These are phyloP conservation scores for Aspergillus unguis DNA, from an alignment of 2,329 filamentous ascomycete species.

Conservation along the genomic window DNA sequence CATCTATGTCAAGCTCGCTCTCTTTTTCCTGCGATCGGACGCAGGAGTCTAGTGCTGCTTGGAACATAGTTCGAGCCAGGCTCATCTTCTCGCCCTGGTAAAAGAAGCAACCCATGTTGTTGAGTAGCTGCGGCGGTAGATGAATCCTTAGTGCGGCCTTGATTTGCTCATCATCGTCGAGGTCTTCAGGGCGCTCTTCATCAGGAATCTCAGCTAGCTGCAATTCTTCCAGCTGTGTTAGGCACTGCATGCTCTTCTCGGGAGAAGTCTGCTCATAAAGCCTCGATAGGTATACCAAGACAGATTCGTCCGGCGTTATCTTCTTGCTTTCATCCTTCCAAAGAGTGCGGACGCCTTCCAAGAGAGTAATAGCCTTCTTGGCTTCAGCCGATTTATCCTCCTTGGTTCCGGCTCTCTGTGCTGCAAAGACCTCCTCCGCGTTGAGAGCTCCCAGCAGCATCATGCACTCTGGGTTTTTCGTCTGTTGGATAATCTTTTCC, in stretches of 20 bases:
- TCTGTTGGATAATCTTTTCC: slow-evolving; percentile 89
- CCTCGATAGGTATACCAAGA: slow-evolving; percentile 85
- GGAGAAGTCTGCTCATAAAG: slow-evolving; percentile 83
- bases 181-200: slow-evolving; percentile 61
- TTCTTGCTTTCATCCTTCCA: slow-evolving; percentile 95
- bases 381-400: slow-evolving; percentile 83
- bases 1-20: slow-evolving; percentile 76
- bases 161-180: slow-evolving; percentile 58
- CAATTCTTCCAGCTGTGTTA: slow-evolving; percentile 87
- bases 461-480: slow-evolving; percentile 82
- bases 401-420: slow-evolving; percentile 71
- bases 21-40: slow-evolving; percentile 75
- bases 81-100: slow-evolving; percentile 82
- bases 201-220: slow-evolving; percentile 75
- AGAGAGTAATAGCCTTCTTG: slow-evolving; percentile 78
- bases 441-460: slow-evolving; percentile 86
- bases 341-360: slow-evolving; percentile 78
- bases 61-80: slow-evolving; percentile 79
- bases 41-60: slow-evolving; percentile 85
- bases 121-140: slow-evolving; percentile 84
- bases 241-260: slow-evolving; percentile 86
- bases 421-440: slow-evolving; percentile 87
- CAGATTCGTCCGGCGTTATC: slow-evolving; percentile 73
- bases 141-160: slow-evolving; percentile 66
- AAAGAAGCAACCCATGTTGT: slow-evolving; percentile 96